phyloP scores from a whole-genome alignment of 164 flowering plant species.

The Vitis rotundifolia region DNA sequence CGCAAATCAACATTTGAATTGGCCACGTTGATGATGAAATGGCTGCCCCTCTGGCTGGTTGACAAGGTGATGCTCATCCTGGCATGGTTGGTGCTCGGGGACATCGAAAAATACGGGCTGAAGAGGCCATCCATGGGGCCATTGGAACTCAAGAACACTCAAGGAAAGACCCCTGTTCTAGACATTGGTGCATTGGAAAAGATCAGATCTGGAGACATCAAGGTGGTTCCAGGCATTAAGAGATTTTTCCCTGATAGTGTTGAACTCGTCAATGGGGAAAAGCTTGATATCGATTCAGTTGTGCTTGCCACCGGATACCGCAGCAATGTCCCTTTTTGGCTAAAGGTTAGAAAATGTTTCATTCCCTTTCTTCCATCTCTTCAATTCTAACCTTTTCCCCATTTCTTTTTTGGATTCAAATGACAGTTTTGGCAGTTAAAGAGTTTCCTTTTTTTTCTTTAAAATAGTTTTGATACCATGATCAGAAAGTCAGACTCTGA shows the following conservation, averaged over 20 bases:
- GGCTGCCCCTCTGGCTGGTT: constrained; percentile 70
- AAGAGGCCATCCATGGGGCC: constrained; percentile 69
- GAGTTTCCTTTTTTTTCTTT: background rate
- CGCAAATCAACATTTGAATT: constrained; percentile 68
- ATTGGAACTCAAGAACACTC: constrained; percentile 56
- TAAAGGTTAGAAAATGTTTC: constrained; percentile 54
- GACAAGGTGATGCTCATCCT: constrained; percentile 55
- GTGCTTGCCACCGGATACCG: constrained; percentile 75
- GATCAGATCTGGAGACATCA: constrained; percentile 57
- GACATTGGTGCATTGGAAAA: constrained; percentile 64
- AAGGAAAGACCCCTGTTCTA: constrained; percentile 75
- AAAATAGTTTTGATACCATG: background rate
- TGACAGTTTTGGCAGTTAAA: constrained; percentile 5
- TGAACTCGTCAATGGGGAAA: constrained; percentile 55
- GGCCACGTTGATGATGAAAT: constrained; percentile 53
- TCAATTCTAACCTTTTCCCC: background rate
- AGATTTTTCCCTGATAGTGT: constrained; percentile 37
- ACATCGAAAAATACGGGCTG: constrained; percentile 55
- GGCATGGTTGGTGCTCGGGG: constrained; percentile 59
- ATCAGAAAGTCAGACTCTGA: background rate
- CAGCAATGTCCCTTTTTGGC: constrained; percentile 87
- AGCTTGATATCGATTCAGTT: constrained; percentile 52
- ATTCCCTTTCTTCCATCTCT: background rate
- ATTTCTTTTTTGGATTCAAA: background rate
- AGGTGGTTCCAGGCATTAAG: constrained; percentile 59